Percentiles rank a stretch among this genome's conserved stretches.
These are phyloP conservation scores for Avicennia marina DNA, from an alignment of 257 asterid genomes.

Conservation along the genomic window DNA sequence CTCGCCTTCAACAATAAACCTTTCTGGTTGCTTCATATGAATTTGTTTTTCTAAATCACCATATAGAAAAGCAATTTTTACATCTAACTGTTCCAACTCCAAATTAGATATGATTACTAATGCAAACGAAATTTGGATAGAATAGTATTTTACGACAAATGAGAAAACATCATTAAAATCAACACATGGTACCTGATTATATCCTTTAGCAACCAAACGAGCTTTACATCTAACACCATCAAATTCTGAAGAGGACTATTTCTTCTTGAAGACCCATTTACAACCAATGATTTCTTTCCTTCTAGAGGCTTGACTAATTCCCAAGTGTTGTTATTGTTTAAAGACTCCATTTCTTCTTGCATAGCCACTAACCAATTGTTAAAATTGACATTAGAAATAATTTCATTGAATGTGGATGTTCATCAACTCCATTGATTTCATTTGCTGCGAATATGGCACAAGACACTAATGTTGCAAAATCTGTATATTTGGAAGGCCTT, in stretches of 20 bases:
- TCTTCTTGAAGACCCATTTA: slow-evolving; percentile 2
- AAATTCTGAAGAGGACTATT: background rate
- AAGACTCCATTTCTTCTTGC: background rate
- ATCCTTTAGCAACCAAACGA: slow-evolving; percentile 9
- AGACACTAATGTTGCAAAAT: background rate
- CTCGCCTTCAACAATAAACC: too few species aligned
- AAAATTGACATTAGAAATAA: background rate
- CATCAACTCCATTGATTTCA: too few species aligned
- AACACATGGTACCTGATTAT: background rate
- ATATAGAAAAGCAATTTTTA: too few species aligned
- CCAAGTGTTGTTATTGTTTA: background rate
- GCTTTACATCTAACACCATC: background rate
- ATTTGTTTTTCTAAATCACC: too few species aligned
- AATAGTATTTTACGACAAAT: too few species aligned
- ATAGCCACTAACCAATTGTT: slow-evolving; percentile 5
- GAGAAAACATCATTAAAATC: too few species aligned
- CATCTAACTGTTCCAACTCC: too few species aligned
- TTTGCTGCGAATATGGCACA: background rate
- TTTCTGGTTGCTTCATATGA: too few species aligned
- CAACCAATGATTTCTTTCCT: background rate
- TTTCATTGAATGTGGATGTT: background rate
- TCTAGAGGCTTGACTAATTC: background rate
- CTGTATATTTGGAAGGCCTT: too few species aligned
- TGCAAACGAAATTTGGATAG: too few species aligned
- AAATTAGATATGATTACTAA: too few species aligned